phyloP scores from a whole-genome alignment of 2,329 filamentous ascomycete genomes.

The Diaporthe ilicicola region DNA sequence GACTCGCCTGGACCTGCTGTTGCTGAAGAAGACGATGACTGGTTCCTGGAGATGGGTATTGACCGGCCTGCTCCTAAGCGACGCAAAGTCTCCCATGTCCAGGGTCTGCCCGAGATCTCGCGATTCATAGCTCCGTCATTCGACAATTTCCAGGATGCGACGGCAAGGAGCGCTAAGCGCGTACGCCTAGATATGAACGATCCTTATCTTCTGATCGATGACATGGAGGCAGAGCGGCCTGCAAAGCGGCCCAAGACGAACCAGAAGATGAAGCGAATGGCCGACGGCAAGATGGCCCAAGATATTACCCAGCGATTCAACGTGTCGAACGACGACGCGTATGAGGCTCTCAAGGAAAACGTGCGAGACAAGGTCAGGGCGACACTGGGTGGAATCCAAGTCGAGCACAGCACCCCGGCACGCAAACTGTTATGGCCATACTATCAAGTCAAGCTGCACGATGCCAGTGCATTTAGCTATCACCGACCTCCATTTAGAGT shows the following conservation, averaged over 20 bases:
- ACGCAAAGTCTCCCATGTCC: conserved; percentile 63
- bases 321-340: conserved; percentile 94
- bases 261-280: conserved; percentile 71
- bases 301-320: conserved; percentile 88
- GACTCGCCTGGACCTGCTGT: conserved; percentile 37
- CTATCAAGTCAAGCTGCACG: conserved; percentile 86
- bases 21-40: conserved; percentile 67
- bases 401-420: conserved; percentile 94
- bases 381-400: conserved; percentile 87
- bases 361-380: conserved; percentile 96
- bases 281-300: conserved; percentile 74
- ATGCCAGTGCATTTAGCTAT: conserved; percentile 76
- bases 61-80: conserved; percentile 66
- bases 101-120: conserved; percentile 64
- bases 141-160: conserved; percentile 81
- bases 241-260: conserved; percentile 66
- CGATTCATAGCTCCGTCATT: conserved; percentile 74
- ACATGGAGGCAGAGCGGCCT: conserved; percentile 70
- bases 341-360: conserved; percentile 95
- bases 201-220: conserved; percentile 84
- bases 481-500: conserved; percentile 84
- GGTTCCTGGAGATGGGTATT: conserved; percentile 68
- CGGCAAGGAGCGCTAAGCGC: conserved; percentile 76
- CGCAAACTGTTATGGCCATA: conserved; percentile 94
- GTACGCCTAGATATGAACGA: conserved; percentile 90